Conservation (phyloP, 768 basidiomycete species). For the Amanita subjunquillea region DNA sequence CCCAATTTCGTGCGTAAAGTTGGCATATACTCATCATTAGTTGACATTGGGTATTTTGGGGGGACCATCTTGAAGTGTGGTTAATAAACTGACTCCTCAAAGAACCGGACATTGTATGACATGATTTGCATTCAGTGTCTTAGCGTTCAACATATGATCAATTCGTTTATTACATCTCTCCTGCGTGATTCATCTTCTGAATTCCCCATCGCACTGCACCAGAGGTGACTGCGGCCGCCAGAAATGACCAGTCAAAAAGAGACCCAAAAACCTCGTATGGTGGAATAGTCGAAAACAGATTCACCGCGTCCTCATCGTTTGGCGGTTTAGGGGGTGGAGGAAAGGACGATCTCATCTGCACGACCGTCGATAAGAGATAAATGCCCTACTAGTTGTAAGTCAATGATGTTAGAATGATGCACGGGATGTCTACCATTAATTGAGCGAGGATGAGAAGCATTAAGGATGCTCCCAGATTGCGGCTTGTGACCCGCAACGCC, state of each 20-base stretch:
- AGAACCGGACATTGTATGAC: neutral
- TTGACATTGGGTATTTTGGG: too few relatives aligned
- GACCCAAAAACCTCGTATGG: slow-evolving; percentile 64
- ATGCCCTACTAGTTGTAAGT: slow-evolving; percentile 43
- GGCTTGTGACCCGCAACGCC: slow-evolving; percentile 55
- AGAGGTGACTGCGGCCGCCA: slow-evolving; percentile 43
- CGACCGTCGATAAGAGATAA: slow-evolving; percentile 73
- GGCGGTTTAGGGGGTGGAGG: slow-evolving; percentile 39
- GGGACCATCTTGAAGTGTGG: too few relatives aligned
- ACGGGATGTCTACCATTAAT: slow-evolving; percentile 52
- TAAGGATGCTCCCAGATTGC: slow-evolving; percentile 62
- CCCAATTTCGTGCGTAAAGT: too few relatives aligned
- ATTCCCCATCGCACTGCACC: slow-evolving; percentile 45
- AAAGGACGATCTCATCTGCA: slow-evolving; percentile 75
- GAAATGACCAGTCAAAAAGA: slow-evolving; percentile 66
- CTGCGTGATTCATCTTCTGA: slow-evolving; percentile 28
- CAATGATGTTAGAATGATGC: slow-evolving; percentile 1
- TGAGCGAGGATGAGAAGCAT: slow-evolving; percentile 74
- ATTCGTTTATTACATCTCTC: slow-evolving; percentile 6
- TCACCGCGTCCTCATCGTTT: slow-evolving; percentile 16
- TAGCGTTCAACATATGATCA: neutral
- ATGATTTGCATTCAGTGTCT: neutral
- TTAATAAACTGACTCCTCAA: too few relatives aligned
- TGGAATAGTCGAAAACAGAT: slow-evolving; percentile 66
- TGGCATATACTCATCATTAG: too few relatives aligned